phyloP scores from a whole-genome alignment of 768 basidiomycete genomes.

The Lactarius quietus region DNA sequence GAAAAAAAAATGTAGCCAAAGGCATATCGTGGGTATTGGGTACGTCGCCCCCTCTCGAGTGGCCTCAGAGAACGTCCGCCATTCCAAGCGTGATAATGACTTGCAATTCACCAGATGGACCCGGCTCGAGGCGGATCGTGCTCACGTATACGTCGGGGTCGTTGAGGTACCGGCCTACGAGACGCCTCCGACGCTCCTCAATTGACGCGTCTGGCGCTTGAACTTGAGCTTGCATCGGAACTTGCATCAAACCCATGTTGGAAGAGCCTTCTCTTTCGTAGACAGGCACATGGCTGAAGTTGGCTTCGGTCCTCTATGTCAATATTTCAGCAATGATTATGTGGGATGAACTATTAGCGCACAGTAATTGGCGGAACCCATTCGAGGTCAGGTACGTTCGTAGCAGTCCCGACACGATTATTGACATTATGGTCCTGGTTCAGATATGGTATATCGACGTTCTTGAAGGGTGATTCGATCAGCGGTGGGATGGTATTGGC shows the following conservation, averaged over 20 bases:
- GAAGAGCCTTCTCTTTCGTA: too few species aligned
- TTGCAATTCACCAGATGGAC: background rate
- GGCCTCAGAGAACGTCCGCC: background rate
- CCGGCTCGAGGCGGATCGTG: background rate
- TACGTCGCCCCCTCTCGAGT: background rate
- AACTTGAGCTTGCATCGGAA: too few species aligned
- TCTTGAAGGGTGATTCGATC: background rate
- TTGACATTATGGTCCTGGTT: background rate
- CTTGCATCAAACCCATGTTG: too few species aligned
- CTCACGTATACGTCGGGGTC: background rate
- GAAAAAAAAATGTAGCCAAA: background rate
- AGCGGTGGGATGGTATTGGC: background rate
- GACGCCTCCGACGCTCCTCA: background rate
- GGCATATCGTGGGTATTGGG: background rate
- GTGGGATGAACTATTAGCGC: background rate
- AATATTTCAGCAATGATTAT: background rate
- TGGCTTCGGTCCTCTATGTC: background rate
- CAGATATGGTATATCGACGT: background rate
- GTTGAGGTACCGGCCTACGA: constrained; percentile 2
- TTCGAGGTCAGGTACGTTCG: background rate
- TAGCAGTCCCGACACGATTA: background rate
- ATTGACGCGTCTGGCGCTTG: background rate
- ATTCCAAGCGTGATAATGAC: constrained; percentile 5
- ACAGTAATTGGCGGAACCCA: background rate
- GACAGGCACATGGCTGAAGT: background rate